A percentile compares a stretch with the other conserved stretches of the same genome.
Evolutionary conservation across 768 basidiomycete genomes (phyloP).

Genomic region (Rhodotorula babjevae): DNA sequence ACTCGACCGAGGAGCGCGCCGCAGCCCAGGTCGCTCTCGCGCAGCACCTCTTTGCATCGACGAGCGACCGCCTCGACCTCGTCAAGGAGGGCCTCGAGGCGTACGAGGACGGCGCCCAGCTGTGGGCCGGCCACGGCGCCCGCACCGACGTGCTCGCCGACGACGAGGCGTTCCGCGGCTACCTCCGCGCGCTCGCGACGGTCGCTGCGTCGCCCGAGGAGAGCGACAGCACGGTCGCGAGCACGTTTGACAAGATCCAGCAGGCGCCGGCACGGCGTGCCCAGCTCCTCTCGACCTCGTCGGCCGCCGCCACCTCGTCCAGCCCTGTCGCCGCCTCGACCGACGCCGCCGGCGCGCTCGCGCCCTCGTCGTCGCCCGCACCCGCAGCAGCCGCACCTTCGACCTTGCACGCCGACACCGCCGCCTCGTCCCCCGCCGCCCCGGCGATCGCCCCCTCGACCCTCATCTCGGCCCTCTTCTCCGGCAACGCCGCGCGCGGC

Average conservation of each 20-base stretch:
- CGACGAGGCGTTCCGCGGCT: slow-evolving; percentile 68
- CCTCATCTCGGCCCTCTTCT: slow-evolving; percentile 39
- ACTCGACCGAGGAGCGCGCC: neutral
- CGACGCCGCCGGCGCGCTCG: neutral
- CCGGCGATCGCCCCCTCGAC: slow-evolving; percentile 46
- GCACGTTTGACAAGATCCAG: slow-evolving; percentile 45
- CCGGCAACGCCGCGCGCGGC: slow-evolving; percentile 2
- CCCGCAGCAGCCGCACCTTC: neutral
- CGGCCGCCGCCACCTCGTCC: neutral
- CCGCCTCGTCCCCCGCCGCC: neutral
- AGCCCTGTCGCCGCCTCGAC: neutral
- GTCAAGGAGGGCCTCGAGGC: slow-evolving; percentile 12
- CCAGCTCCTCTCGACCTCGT: slow-evolving; percentile 5
- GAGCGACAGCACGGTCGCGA: slow-evolving; percentile 62
- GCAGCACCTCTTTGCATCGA: neutral
- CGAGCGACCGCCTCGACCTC: neutral
- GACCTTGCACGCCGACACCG: neutral
- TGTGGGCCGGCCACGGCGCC: slow-evolving; percentile 1
- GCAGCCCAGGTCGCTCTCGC: slow-evolving; percentile 6
- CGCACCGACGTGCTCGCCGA: slow-evolving; percentile 55
- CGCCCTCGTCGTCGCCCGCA: neutral
- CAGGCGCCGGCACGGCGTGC: slow-evolving; percentile 29
- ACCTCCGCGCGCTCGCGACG: slow-evolving; percentile 62
- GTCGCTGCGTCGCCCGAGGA: slow-evolving; percentile 51
- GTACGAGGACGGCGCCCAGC: slow-evolving; percentile 20